Evolutionary conservation across 2,329 filamentous ascomycete species (phyloP).

Genomic region (Kalmusia sp.): DNA sequence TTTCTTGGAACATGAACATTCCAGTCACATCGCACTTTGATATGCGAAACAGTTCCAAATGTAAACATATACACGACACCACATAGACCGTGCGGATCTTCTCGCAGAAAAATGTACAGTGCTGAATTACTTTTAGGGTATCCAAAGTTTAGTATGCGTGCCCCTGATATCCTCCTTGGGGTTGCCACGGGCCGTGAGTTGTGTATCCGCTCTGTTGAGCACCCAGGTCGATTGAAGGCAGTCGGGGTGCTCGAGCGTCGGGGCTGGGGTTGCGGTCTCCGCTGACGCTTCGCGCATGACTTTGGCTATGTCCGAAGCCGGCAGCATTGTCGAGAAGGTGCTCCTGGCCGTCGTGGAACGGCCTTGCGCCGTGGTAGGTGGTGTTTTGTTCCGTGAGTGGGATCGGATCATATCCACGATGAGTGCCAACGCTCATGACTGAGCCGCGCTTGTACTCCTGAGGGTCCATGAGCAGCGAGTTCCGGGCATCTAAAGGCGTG

Average conservation of each 20-base stretch:
- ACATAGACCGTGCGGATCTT: background rate
- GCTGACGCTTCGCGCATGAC: conserved; percentile 32
- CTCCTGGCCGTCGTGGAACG: conserved; percentile 35
- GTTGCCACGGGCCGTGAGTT: conserved; percentile 34
- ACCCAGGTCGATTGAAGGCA: conserved; percentile 38
- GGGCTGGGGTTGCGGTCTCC: conserved; percentile 32
- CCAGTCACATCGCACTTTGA: conserved; percentile 10
- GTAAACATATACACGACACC: conserved; percentile 23
- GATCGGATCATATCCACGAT: conserved; percentile 45
- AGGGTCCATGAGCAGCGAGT: conserved; percentile 79
- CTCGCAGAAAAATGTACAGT: conserved; percentile 25
- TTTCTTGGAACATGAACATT: background rate
- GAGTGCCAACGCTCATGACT: conserved; percentile 36
- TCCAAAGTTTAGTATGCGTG: conserved; percentile 31
- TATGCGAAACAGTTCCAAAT: conserved; percentile 8
- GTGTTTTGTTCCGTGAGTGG: conserved; percentile 46
- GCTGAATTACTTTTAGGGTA: conserved; percentile 24
- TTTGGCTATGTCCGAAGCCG: conserved; percentile 36
- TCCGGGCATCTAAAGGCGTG: conserved; percentile 85
- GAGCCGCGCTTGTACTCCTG: conserved; percentile 52
- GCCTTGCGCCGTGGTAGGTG: conserved; percentile 30
- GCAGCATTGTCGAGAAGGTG: conserved; percentile 45
- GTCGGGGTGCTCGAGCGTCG: conserved; percentile 26
- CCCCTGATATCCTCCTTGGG: conserved; percentile 29
- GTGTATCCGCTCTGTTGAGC: conserved; percentile 29